Percentiles rank a stretch among this genome's conserved stretches.
These are phyloP conservation scores for Knoxdaviesia proteae DNA, from an alignment of 2,329 filamentous ascomycete species.

Conservation along the genomic window DNA sequence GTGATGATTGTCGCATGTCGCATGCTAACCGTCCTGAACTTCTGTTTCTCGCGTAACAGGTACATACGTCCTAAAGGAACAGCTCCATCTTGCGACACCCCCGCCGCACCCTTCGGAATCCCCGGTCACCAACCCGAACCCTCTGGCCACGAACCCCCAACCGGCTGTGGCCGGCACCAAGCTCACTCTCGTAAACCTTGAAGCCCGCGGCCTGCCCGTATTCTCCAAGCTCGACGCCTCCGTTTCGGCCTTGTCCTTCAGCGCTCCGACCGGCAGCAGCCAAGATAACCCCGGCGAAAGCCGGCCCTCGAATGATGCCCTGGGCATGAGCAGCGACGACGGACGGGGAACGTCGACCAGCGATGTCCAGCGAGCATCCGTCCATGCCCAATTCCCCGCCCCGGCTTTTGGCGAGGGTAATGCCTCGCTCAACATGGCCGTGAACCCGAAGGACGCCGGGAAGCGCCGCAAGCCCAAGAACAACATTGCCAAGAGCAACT, in stretches of 20 bases:
- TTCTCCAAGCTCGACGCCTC: slow-evolving; percentile 30
- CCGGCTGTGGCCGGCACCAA: slow-evolving; percentile 75
- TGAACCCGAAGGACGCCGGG: slow-evolving; percentile 46
- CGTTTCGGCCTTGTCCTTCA: slow-evolving; percentile 24
- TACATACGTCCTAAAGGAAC: slow-evolving; percentile 77
- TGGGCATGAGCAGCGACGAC: slow-evolving; percentile 35
- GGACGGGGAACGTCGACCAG: slow-evolving; percentile 31
- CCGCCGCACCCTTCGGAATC: slow-evolving; percentile 90
- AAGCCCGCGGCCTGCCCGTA: slow-evolving; percentile 33
- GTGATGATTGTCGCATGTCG: no score
- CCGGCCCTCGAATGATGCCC: slow-evolving; percentile 37
- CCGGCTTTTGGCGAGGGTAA: slow-evolving; percentile 79
- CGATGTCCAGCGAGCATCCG: slow-evolving; percentile 20
- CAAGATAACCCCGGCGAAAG: slow-evolving; percentile 41
- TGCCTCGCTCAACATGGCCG: slow-evolving; percentile 40
- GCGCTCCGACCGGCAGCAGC: slow-evolving; percentile 26
- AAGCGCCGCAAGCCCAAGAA: slow-evolving; percentile 92
- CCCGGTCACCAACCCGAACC: slow-evolving; percentile 71
- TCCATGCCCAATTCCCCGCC: slow-evolving; percentile 20
- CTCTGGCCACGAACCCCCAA: slow-evolving; percentile 63
- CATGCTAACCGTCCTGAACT: background rate
- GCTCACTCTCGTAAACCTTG: slow-evolving; percentile 55
- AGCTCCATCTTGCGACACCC: slow-evolving; percentile 78
- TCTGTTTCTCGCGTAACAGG: slow-evolving; percentile 24
- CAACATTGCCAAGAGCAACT: slow-evolving; percentile 96